Evolutionary conservation across 495 filamentous ascomycete genomes (phyloP).

Genomic region (Lasiosphaeria hispida): DNA sequence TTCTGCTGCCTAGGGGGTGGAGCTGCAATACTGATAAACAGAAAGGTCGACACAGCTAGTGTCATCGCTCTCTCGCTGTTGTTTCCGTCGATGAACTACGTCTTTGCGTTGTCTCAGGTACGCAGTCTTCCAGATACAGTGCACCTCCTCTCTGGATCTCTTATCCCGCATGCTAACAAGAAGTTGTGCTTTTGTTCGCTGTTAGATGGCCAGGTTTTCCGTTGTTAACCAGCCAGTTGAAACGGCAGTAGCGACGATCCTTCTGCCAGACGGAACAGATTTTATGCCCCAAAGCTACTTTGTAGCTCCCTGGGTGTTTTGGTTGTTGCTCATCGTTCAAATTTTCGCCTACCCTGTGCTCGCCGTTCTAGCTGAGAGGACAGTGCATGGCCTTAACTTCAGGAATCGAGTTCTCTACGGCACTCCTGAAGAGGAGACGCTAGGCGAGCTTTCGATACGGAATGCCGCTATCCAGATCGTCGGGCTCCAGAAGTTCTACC

Average conservation of each 20-base stretch:
- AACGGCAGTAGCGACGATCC: background rate
- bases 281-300: constrained; percentile 37
- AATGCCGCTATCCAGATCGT: constrained; percentile 49
- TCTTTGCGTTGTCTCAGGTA: constrained; percentile 17
- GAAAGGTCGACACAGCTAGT: background rate
- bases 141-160: background rate
- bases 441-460: background rate
- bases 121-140: background rate
- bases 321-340: constrained; percentile 65
- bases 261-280: too few species aligned
- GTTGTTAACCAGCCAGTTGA: constrained; percentile 6
- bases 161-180: background rate
- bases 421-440: constrained; percentile 21
- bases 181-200: background rate
- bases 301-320: constrained; percentile 38
- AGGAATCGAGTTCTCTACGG: constrained; percentile 51
- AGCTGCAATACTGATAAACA: constrained; percentile 14
- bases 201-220: constrained; percentile 17
- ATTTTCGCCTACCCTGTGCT: constrained; percentile 66
- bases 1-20: constrained; percentile 17
- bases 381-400: constrained; percentile 65
- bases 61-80: constrained; percentile 16
- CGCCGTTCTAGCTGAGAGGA: constrained; percentile 63
- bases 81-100: constrained; percentile 25
- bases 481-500: constrained; percentile 74